phyloP scores from a whole-genome alignment of 352 stramenopile genomes.

The Pythium chondricola region DNA sequence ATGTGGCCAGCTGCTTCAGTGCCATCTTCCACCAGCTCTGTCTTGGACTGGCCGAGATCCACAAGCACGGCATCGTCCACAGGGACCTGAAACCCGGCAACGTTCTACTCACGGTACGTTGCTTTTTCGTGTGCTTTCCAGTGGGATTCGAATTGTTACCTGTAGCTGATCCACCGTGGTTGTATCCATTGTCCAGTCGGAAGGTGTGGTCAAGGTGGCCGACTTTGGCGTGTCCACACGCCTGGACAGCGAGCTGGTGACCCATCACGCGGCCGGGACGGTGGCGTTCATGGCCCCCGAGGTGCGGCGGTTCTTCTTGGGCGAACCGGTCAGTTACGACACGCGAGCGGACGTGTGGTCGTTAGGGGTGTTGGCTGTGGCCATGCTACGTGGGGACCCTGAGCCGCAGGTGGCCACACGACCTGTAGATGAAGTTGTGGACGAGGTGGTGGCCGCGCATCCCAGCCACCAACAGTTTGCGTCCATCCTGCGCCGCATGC shows the following conservation, averaged over 20 bases:
- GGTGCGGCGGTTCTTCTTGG: slow-evolving; percentile 66
- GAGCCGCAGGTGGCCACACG: slow-evolving; percentile 66
- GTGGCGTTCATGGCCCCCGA: slow-evolving; percentile 80
- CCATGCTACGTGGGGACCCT: slow-evolving; percentile 56
- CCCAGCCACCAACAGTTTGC: slow-evolving; percentile 18
- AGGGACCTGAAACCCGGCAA: slow-evolving; percentile 77
- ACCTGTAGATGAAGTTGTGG: slow-evolving; percentile 58
- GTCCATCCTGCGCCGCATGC: slow-evolving; percentile 32
- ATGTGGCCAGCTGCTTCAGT: slow-evolving; percentile 44
- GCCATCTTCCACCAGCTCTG: slow-evolving; percentile 64
- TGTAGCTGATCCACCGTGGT: neutral
- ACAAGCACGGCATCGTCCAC: slow-evolving; percentile 58
- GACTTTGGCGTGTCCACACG: slow-evolving; percentile 83
- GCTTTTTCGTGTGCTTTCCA: neutral
- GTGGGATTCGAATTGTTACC: neutral
- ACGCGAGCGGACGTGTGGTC: slow-evolving; percentile 72
- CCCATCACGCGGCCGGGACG: slow-evolving; percentile 65
- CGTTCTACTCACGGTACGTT: slow-evolving; percentile 57
- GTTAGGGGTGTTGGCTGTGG: slow-evolving; percentile 62
- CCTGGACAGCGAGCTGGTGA: slow-evolving; percentile 64
- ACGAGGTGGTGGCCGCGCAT: slow-evolving; percentile 14
- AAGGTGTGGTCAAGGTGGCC: slow-evolving; percentile 64
- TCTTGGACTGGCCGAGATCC: slow-evolving; percentile 58
- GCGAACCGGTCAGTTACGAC: slow-evolving; percentile 65
- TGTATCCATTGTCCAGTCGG: slow-evolving; percentile 27